These are phyloP conservation scores for Magnusiomyces tetraspermus DNA, from an alignment of 1,139 yeast genomes.

Conservation along the genomic window DNA sequence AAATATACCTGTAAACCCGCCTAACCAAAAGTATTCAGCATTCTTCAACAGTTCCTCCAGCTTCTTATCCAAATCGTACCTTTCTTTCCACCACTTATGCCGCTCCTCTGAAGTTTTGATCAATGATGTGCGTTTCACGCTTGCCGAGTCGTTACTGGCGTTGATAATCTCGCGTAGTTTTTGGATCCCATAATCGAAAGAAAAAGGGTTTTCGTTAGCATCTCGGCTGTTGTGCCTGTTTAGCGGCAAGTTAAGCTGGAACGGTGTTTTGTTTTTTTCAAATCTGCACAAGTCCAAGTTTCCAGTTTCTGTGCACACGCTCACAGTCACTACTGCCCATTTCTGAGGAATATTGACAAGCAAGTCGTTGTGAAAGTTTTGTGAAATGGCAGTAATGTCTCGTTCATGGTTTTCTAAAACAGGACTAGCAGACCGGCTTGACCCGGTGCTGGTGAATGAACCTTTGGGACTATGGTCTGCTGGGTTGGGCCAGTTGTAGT, in stretches of 20 bases:
- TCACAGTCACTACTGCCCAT: slow-evolving; percentile 58
- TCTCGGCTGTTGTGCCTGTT: slow-evolving; percentile 43
- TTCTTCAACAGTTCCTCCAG: slow-evolving; percentile 45
- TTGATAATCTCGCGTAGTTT: slow-evolving; percentile 45
- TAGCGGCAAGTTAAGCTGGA: slow-evolving; percentile 52
- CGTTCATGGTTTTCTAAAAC: not conserved
- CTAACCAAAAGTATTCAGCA: slow-evolving; percentile 65
- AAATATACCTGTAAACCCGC: slow-evolving; percentile 68
- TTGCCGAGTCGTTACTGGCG: slow-evolving; percentile 54
- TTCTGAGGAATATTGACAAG: slow-evolving; percentile 7
- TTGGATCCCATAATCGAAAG: slow-evolving; percentile 40
- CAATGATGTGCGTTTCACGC: slow-evolving; percentile 23
- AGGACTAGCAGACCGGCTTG: not conserved
- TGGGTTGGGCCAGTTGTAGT: slow-evolving; percentile 13
- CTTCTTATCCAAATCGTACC: slow-evolving; percentile 53
- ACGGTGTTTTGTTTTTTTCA: slow-evolving; percentile 34
- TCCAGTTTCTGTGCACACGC: slow-evolving; percentile 49
- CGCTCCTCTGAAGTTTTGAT: slow-evolving; percentile 55
- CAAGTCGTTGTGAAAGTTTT: not conserved
- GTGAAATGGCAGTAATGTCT: not conserved
- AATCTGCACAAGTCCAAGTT: slow-evolving; percentile 48
- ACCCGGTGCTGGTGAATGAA: not conserved
- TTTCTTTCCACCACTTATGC: slow-evolving; percentile 65
- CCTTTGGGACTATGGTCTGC: not conserved
- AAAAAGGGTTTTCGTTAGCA: slow-evolving; percentile 35